Evolutionary conservation across 1,284 basidiomycete genomes (phyloP), one percentile per base, ranked within the genome.

Genomic region (Apiotrichum domesticum): DNA sequence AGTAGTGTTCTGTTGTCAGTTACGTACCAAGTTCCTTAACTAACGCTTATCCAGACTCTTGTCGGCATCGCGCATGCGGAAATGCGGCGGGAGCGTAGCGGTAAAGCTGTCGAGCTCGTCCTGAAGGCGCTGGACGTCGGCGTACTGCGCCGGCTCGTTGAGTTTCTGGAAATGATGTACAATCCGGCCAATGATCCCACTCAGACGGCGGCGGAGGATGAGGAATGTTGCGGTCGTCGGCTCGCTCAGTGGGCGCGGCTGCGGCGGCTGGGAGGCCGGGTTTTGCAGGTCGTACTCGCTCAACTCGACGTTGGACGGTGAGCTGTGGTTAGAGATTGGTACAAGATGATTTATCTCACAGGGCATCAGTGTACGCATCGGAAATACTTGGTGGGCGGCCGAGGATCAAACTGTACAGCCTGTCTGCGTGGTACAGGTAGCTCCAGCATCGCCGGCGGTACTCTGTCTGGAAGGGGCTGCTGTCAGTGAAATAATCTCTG

Each of bases 131-230:
- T 89, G 76, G 41, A 94, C 90, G 67, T 96, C 91, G 11, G 85
- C 83, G 71, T 96, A 96, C 67, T 90, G 87, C 51, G 86, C 87
- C 51, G 82, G 83, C 52, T 85, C 84, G 55, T 86, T 83, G 21
- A 95, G 85, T 77, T 91, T 88, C 74, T 97, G 94, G 76, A 94
- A 97, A 74, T 95, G 90, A 69, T 95, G 92, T 47, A 92, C 91
- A 67, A 97, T 92, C 45, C 86, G 84, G 33, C 93, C 94, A 61
- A 94, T 94, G 59, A 95, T 88, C 47, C 81, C 80, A 15, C 90
- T 87, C 15, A 97, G 81, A 47, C 84, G 82, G 68, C 94, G 88
- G 39, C 93, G 82, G 39, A 97, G 81, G 61, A 95, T 91, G 55
- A 92, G 84, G 72, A 90, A 96, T 1, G 90, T 90, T 79, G 89